Evolutionary conservation across 2,329 filamentous ascomycete species (phyloP).

Genomic region (Xylariomycetidae sp.): DNA sequence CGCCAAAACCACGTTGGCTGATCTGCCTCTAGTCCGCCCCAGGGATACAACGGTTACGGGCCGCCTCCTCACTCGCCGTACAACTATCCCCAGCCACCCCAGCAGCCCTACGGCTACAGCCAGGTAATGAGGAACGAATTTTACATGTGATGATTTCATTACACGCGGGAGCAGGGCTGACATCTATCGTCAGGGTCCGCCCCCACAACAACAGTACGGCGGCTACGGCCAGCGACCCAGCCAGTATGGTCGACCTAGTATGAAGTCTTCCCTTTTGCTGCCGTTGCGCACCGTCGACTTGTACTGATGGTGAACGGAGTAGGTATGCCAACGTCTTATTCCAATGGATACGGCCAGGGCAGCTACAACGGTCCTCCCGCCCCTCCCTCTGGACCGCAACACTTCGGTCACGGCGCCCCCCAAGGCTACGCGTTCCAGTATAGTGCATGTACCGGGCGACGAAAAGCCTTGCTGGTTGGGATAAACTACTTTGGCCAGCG

Average conservation of each 20-base stretch:
- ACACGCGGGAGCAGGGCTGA: no score
- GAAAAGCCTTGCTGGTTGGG: conserved; percentile 86
- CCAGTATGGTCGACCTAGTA: conserved; percentile 47
- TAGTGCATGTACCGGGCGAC: conserved; percentile 79
- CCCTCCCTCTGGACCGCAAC: conserved; percentile 61
- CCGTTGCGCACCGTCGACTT: no score
- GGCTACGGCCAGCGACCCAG: conserved; percentile 34
- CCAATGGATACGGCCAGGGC: conserved; percentile 51
- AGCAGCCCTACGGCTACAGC: conserved; percentile 38
- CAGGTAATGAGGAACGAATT: conserved; percentile 25
- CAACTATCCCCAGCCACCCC: conserved; percentile 24
- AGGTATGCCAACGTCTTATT: conserved; percentile 37
- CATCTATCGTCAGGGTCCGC: conserved; percentile 27
- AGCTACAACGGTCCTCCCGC: conserved; percentile 56
- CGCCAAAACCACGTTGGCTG: conserved; percentile 7
- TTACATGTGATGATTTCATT: no score
- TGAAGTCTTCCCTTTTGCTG: no score
- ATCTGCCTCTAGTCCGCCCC: conserved; percentile 31
- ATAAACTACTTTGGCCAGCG: conserved; percentile 96
- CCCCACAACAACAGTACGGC: conserved; percentile 36
- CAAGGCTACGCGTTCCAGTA: conserved; percentile 81
- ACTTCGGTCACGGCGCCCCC: conserved; percentile 76
- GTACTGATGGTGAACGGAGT: conserved; percentile 4
- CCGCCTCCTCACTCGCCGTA: no score
- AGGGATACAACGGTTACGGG: conserved; percentile 43